Conservation (phyloP, 169 alveolate species). For the Eimeria sp. region DNA sequence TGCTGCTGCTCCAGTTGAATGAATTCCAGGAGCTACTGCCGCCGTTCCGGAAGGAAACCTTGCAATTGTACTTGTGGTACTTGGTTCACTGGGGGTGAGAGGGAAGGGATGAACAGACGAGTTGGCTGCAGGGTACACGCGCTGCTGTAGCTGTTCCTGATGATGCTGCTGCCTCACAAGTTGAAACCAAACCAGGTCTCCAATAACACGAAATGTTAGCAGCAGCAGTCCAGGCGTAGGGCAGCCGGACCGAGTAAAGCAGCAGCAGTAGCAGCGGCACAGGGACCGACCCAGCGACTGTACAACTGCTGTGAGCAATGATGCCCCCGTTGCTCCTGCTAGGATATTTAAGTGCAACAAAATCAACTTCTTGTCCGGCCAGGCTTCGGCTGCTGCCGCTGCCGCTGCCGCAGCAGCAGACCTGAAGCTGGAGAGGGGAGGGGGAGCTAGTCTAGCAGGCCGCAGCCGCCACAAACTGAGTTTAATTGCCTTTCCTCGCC, state of each 20-base stretch:
- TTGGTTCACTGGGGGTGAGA: neutral
- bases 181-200: neutral
- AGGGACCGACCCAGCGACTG: conserved; percentile 43
- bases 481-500: conserved; percentile 30
- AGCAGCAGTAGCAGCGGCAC: conserved; percentile 20
- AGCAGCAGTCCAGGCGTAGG: conserved; percentile 48
- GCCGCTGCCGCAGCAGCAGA: conserved; percentile 79
- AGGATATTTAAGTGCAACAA: neutral
- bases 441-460: conserved; percentile 63
- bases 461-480: conserved; percentile 42
- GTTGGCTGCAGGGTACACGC: conserved; percentile 1
- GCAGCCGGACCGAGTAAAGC: conserved; percentile 40
- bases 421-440: conserved; percentile 50
- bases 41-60: conserved; percentile 37
- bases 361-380: neutral
- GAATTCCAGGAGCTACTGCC: conserved; percentile 65
- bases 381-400: conserved; percentile 74
- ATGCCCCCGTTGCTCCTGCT: conserved; percentile 27
- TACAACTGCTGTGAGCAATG: conserved; percentile 26
- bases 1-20: conserved; percentile 47
- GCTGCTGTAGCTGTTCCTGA: conserved; percentile 41
- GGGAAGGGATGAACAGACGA: neutral
- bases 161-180: conserved; percentile 29
- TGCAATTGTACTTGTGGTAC: neutral
- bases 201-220: neutral